Evolutionary conservation across 1,284 basidiomycete species (phyloP).

Genomic region (Ceratobasidium sp.): DNA sequence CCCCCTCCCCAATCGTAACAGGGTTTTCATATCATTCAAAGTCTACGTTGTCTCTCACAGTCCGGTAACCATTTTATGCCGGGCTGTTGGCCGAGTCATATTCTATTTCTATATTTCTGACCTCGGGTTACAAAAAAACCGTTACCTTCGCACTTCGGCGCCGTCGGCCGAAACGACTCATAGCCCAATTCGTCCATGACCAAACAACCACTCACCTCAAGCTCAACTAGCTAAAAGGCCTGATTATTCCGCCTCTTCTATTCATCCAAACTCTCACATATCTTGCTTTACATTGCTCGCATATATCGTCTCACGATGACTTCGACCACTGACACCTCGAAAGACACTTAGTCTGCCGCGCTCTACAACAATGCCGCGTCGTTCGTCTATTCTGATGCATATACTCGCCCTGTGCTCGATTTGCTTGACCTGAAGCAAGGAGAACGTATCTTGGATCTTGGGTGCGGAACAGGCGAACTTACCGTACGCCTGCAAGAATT

Average conservation of each 20-base stretch:
- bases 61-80: no score
- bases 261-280: neutral
- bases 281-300: neutral
- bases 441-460: constrained; percentile 81
- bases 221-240: constrained; percentile 1
- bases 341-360: constrained; percentile 64
- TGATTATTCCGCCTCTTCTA: neutral
- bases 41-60: no score
- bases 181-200: neutral
- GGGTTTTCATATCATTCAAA: no score
- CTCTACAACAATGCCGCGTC: constrained; percentile 71
- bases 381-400: constrained; percentile 81
- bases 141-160: constrained; percentile 23
- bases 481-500: constrained; percentile 68
- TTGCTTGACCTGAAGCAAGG: constrained; percentile 74
- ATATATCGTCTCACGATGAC: no score
- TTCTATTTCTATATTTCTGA: no score
- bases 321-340: neutral
- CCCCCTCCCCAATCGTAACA: no score
- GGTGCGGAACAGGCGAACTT: constrained; percentile 86
- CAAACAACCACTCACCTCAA: neutral
- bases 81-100: no score
- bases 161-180: constrained; percentile 34
- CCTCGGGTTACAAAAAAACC: no score
- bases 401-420: constrained; percentile 71